These are phyloP conservation scores for Thielaviopsis punctulata DNA, from an alignment of 2,329 filamentous ascomycete species.

Conservation along the genomic window DNA sequence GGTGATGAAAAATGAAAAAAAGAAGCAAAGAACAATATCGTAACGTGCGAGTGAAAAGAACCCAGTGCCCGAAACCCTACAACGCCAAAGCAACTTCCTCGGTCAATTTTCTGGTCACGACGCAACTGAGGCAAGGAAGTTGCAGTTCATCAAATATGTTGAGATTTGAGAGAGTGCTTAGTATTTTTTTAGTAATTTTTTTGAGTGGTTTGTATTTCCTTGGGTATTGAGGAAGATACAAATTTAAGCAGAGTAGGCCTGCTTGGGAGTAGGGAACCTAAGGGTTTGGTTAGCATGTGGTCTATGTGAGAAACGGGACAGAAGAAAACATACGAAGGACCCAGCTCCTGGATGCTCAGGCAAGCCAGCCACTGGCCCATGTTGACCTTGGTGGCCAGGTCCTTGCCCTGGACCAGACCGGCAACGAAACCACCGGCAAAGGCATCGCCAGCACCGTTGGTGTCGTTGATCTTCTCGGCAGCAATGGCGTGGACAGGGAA, in stretches of 20 bases:
- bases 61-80: constrained; percentile 11
- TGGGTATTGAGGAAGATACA: background rate
- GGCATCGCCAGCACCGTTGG: constrained; percentile 90
- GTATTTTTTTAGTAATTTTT: background rate
- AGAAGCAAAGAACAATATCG: constrained; percentile 5
- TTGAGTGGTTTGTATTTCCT: background rate
- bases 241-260: constrained; percentile 43
- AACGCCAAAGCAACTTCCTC: constrained; percentile 6
- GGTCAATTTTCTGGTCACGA: background rate
- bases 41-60: constrained; percentile 8
- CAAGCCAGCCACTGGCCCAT: constrained; percentile 94
- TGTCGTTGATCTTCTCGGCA: constrained; percentile 72
- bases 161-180: constrained; percentile 7
- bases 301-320: background rate
- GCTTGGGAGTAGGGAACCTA: constrained; percentile 70
- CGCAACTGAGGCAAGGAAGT: background rate
- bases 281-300: background rate
- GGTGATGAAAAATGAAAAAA: background rate
- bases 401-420: constrained; percentile 70
- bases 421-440: constrained; percentile 91
- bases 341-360: constrained; percentile 85
- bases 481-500: constrained; percentile 69
- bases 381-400: constrained; percentile 62
- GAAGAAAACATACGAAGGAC: constrained; percentile 63
- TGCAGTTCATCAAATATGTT: constrained; percentile 7